These are phyloP conservation scores for Claviceps arundinis DNA, from an alignment of 2,329 filamentous ascomycete species.

Conservation along the genomic window DNA sequence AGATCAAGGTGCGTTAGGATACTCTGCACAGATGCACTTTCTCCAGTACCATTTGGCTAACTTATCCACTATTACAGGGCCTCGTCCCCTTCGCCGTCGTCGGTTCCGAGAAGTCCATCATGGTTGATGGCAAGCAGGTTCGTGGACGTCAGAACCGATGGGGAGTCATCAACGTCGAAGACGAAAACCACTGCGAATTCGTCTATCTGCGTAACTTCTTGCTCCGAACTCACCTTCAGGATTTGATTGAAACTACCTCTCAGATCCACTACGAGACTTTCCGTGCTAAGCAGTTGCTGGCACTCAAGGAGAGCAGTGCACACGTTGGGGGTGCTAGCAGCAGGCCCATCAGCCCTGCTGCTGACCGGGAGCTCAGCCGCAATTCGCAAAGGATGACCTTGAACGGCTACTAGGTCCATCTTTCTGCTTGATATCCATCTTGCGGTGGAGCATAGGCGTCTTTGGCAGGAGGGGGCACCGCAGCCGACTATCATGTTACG, in stretches of 20 bases:
- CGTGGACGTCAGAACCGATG: constrained; percentile 97
- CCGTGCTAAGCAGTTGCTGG: constrained; percentile 96
- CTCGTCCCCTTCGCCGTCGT: constrained; percentile 97
- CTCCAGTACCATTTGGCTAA: background rate
- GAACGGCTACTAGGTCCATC: constrained; percentile 75
- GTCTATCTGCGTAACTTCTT: constrained; percentile 97
- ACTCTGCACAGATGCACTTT: background rate
- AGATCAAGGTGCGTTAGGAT: constrained; percentile 68
- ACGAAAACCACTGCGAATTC: constrained; percentile 99
- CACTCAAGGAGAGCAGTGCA: constrained; percentile 94
- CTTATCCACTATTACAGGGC: constrained; percentile 38
- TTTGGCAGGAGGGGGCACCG: constrained; percentile 12
- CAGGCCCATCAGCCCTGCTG: constrained; percentile 86
- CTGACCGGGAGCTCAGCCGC: constrained; percentile 90
- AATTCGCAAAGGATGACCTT: constrained; percentile 95
- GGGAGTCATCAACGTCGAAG: constrained; percentile 99
- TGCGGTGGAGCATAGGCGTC: constrained; percentile 22
- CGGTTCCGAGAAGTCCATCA: constrained; percentile 94
- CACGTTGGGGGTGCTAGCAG: constrained; percentile 61
- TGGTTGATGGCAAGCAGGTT: constrained; percentile 94
- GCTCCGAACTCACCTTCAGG: constrained; percentile 93
- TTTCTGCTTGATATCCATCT: constrained; percentile 17
- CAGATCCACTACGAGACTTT: constrained; percentile 99
- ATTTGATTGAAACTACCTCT: constrained; percentile 96
- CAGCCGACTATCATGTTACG: constrained; percentile 13